A percentile compares a stretch with the other conserved stretches of the same genome.
phyloP scores from a whole-genome alignment of 805 yeast genomes.

The Metschnikowia santaceciliae region DNA sequence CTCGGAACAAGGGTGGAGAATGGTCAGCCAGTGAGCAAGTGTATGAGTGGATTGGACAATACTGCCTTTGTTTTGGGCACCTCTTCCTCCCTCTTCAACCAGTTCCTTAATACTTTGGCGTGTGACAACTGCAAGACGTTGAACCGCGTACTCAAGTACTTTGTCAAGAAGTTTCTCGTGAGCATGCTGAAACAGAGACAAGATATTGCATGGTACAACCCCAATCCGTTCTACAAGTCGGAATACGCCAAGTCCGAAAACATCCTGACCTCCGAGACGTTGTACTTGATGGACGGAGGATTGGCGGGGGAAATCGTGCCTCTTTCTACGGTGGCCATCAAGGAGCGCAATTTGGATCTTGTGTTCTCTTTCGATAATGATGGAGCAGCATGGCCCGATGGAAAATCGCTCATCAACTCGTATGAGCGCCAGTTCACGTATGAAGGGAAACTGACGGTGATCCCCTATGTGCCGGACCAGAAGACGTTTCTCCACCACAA shows the following conservation, averaged over 20 bases:
- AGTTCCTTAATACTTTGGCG: conserved; percentile 31
- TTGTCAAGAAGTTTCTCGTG: conserved; percentile 23
- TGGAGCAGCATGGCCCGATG: conserved; percentile 33
- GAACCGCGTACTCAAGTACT: conserved; percentile 23
- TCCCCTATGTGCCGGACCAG: conserved; percentile 78
- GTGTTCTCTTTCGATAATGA: conserved; percentile 36
- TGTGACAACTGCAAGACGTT: conserved; percentile 30
- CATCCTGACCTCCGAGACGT: conserved; percentile 26
- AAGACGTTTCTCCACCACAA: conserved; percentile 56
- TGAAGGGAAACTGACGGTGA: conserved; percentile 56
- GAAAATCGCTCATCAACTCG: conserved; percentile 28
- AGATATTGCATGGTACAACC: conserved; percentile 34
- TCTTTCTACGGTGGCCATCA: conserved; percentile 29
- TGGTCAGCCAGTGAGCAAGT: conserved; percentile 27
- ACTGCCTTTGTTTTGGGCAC: conserved; percentile 39
- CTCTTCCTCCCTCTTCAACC: conserved; percentile 37
- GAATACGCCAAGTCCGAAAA: conserved; percentile 25
- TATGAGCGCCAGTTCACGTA: conserved; percentile 32
- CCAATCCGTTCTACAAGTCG: conserved; percentile 36
- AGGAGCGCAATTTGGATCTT: conserved; percentile 33
- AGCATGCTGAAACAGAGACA: conserved; percentile 22
- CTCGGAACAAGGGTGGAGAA: conserved; percentile 32
- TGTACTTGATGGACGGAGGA: conserved; percentile 40
- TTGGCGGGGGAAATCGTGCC: conserved; percentile 36
- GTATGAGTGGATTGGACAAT: conserved; percentile 37